Conservation (phyloP, 768 basidiomycete species). For the Rhodosporidiobolus odoratus region DNA sequence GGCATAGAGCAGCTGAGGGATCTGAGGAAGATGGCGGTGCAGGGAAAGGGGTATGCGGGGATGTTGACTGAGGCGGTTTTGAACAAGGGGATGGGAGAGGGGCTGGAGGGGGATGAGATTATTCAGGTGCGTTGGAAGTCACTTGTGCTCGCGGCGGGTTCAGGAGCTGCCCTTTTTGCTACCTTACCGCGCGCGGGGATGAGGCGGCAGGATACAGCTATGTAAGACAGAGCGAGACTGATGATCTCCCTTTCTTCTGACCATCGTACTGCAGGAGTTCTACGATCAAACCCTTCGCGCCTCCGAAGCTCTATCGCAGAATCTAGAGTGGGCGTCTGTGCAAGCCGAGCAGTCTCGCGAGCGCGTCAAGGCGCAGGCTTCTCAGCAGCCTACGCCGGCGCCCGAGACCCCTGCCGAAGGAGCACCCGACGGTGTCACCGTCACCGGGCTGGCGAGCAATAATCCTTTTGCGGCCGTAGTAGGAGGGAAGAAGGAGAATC, state of each 20-base stretch:
- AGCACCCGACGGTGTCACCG: neutral
- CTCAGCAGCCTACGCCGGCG: neutral
- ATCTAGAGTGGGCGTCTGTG: constrained; percentile 34
- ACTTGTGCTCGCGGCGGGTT: neutral
- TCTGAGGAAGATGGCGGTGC: constrained; percentile 20
- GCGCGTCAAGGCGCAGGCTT: neutral
- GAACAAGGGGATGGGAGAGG: constrained; percentile 6
- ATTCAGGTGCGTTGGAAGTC: constrained; percentile 15
- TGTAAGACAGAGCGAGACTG: neutral
- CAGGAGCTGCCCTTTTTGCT: neutral
- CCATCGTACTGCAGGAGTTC: constrained; percentile 32
- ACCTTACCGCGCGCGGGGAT: neutral
- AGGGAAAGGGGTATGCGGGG: constrained; percentile 29
- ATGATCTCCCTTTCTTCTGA: neutral
- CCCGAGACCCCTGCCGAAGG: neutral
- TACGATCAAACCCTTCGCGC: constrained; percentile 19
- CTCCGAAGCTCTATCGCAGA: constrained; percentile 12
- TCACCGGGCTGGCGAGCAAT: constrained; percentile 12
- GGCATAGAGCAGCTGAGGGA: constrained; percentile 24
- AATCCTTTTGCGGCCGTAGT: constrained; percentile 23
- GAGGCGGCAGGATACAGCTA: neutral
- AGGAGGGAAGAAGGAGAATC: neutral
- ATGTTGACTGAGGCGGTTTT: constrained; percentile 35
- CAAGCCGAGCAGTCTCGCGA: constrained; percentile 30
- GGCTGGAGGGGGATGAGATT: constrained; percentile 31